Conservation (phyloP, 192 early-diverging fungal species). For the Haplosporangium gracile region DNA sequence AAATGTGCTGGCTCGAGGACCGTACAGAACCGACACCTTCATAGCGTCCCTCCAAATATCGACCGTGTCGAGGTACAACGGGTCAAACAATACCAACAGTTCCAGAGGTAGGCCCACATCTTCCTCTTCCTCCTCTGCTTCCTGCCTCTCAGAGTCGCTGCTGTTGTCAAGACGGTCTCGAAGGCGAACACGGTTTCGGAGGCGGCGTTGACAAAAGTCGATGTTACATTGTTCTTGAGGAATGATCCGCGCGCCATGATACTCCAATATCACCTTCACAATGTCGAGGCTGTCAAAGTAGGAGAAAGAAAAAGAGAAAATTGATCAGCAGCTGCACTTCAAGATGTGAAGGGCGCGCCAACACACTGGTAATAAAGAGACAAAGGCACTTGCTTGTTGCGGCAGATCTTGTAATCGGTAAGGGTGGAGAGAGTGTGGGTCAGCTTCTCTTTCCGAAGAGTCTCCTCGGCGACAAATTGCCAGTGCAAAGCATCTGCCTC, state of each 20-base stretch:
- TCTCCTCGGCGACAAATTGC: slow-evolving; percentile 22
- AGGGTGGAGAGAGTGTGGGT: slow-evolving; percentile 5
- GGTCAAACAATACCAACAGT: slow-evolving; percentile 39
- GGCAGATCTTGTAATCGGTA: slow-evolving; percentile 26
- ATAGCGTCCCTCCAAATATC: slow-evolving; percentile 41
- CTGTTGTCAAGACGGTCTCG: neutral
- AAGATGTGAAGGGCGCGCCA: neutral
- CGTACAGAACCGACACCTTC: slow-evolving; percentile 21
- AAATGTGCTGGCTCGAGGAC: slow-evolving; percentile 16
- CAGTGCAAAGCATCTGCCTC: neutral
- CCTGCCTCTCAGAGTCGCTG: neutral
- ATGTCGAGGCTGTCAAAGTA: slow-evolving; percentile 26
- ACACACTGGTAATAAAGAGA: too few relatives aligned
- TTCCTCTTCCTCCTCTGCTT: neutral
- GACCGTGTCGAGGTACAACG: slow-evolving; percentile 32
- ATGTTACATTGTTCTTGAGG: slow-evolving; percentile 43
- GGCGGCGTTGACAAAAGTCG: slow-evolving; percentile 26
- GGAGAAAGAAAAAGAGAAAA: neutral
- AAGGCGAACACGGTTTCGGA: slow-evolving; percentile 10
- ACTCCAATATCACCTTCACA: slow-evolving; percentile 15
- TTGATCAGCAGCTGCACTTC: neutral
- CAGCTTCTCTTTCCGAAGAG: neutral
- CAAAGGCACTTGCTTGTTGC: slow-evolving; percentile 20
- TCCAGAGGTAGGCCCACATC: slow-evolving; percentile 22
- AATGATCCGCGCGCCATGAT: slow-evolving; percentile 31